Conservation (phyloP, 352 stramenopile species). For the Peronospora destructor region DNA sequence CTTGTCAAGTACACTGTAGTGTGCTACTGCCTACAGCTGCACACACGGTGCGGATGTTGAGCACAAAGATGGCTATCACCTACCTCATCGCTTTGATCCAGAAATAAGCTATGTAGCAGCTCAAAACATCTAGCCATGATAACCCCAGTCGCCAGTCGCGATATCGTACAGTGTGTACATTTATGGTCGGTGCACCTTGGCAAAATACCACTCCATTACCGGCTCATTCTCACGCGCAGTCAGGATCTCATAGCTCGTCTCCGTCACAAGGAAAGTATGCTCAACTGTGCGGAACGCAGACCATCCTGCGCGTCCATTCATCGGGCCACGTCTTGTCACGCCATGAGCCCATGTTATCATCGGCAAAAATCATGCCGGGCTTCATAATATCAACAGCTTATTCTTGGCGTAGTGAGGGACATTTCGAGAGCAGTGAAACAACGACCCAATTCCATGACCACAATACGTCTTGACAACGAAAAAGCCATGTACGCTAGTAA, state of each 20-base stretch:
- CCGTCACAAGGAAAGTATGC: conserved; percentile 98
- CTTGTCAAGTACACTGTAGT: not conserved
- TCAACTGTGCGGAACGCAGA: conserved; percentile 95
- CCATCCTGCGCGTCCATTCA: conserved; percentile 97
- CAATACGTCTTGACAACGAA: conserved; percentile 97
- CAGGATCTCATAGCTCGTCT: conserved; percentile 95
- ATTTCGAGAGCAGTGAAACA: conserved; percentile 62
- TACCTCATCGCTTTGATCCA: conserved; percentile 9
- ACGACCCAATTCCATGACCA: conserved; percentile 93
- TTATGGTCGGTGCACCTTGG: conserved; percentile 67
- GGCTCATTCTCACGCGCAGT: conserved; percentile 87
- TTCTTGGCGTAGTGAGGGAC: conserved; percentile 98
- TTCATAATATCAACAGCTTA: conserved; percentile 96
- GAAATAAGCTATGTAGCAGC: conserved; percentile 3
- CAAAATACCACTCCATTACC: conserved; percentile 81
- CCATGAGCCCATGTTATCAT: conserved; percentile 97
- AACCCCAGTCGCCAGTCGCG: not conserved
- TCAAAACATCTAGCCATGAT: not conserved
- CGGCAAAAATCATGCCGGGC: conserved; percentile 95
- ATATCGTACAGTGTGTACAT: not conserved
- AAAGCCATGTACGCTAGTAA: conserved; percentile 81
- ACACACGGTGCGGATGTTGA: too few relatives aligned
- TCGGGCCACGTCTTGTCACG: conserved; percentile 93
- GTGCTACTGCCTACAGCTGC: too few relatives aligned
- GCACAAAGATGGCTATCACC: conserved; percentile 4